These are phyloP conservation scores for Solanum chmielewskii DNA, from an alignment of 257 asterid species.

Conservation along the genomic window DNA sequence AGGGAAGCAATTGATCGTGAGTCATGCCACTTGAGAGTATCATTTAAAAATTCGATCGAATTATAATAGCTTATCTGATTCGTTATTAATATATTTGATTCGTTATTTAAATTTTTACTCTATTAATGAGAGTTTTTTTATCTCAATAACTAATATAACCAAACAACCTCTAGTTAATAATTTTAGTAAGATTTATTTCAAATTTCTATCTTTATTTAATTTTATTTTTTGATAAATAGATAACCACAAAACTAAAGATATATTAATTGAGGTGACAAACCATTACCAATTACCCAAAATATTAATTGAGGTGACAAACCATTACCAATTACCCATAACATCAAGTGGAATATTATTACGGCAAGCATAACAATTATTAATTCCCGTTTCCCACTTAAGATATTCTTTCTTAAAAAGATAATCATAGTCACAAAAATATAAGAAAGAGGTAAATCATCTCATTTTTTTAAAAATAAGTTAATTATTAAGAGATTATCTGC, in stretches of 20 bases:
- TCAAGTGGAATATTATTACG: background rate
- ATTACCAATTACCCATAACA: background rate
- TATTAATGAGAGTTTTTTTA: accelerated
- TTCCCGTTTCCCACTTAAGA: background rate
- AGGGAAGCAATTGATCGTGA: background rate
- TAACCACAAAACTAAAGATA: background rate
- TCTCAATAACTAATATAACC: too few relatives aligned
- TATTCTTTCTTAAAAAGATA: background rate
- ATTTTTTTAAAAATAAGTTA: too few relatives aligned
- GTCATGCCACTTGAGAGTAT: background rate
- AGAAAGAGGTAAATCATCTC: too few relatives aligned
- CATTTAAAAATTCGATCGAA: background rate
- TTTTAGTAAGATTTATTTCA: background rate
- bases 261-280: background rate
- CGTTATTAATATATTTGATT: background rate
- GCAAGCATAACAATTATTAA: background rate
- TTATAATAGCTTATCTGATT: background rate
- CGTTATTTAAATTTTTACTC: background rate
- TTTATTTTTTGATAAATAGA: background rate
- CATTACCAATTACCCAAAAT: background rate
- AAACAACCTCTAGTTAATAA: background rate
- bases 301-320: background rate
- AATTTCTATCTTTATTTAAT: background rate
- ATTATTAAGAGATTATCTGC: too few relatives aligned
- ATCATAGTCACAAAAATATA: background rate